These are phyloP conservation scores for Ramaria sp. DNA, from an alignment of 768 basidiomycete species.

Conservation along the genomic window DNA sequence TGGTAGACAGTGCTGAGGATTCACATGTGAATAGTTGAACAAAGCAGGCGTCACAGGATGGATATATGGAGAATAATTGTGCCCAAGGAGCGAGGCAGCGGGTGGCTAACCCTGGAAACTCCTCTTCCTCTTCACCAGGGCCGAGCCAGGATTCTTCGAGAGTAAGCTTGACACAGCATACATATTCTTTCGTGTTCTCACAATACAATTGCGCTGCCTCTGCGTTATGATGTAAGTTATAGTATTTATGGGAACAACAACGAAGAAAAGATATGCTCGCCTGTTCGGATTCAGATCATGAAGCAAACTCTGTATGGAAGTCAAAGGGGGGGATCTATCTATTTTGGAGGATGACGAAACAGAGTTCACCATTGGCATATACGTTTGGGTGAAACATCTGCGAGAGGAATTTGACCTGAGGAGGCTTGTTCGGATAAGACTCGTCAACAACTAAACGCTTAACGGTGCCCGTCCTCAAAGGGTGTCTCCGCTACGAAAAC, in stretches of 20 bases:
- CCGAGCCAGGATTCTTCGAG: slow-evolving; percentile 96
- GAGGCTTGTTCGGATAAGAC: slow-evolving; percentile 97
- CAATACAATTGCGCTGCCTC: slow-evolving; percentile 95
- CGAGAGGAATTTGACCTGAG: slow-evolving; percentile 93
- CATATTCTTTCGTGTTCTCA: slow-evolving; percentile 98
- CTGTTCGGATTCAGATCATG: slow-evolving; percentile 95
- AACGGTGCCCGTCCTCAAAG: slow-evolving; percentile 98
- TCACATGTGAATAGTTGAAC: background rate
- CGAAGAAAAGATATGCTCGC: slow-evolving; percentile 19
- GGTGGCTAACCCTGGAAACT: background rate
- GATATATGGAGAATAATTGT: background rate
- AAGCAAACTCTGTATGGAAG: slow-evolving; percentile 87
- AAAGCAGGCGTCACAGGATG: background rate
- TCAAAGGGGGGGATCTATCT: slow-evolving; percentile 98
- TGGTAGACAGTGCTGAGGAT: background rate
- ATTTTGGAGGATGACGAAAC: slow-evolving; percentile 97
- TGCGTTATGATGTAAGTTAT: slow-evolving; percentile 77
- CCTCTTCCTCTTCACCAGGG: slow-evolving; percentile 51
- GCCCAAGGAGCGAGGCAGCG: background rate
- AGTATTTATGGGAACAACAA: background rate
- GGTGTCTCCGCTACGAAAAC: slow-evolving; percentile 75
- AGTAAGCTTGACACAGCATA: slow-evolving; percentile 81
- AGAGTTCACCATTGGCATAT: slow-evolving; percentile 96
- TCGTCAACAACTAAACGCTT: slow-evolving; percentile 94
- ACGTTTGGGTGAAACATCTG: slow-evolving; percentile 99